These are phyloP conservation scores for Corynascus novoguineensis DNA, from an alignment of 495 filamentous ascomycete species.

Conservation along the genomic window DNA sequence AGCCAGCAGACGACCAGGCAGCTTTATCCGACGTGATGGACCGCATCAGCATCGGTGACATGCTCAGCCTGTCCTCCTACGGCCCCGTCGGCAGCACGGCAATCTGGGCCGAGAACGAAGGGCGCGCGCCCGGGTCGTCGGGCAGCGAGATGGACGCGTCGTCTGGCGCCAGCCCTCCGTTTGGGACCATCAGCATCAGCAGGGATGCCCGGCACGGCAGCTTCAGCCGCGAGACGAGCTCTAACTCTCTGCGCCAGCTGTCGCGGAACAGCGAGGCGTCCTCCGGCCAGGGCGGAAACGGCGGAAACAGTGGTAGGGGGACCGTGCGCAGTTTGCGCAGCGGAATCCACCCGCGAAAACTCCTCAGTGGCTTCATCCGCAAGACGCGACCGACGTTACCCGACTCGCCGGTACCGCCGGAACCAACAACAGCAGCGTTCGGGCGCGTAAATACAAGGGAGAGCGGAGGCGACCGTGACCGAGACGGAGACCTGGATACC, in stretches of 20 bases:
- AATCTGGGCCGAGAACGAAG: slow-evolving; percentile 33
- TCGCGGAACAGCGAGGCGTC: slow-evolving; percentile 34
- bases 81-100: slow-evolving; percentile 27
- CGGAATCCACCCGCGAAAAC: slow-evolving; percentile 39
- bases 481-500: slow-evolving; percentile 26
- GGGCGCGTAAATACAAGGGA: neutral
- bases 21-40: slow-evolving; percentile 73
- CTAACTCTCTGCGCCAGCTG: slow-evolving; percentile 36
- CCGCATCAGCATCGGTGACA: slow-evolving; percentile 50
- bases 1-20: slow-evolving; percentile 52
- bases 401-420: slow-evolving; percentile 19
- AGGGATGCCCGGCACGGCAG: slow-evolving; percentile 32
- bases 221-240: slow-evolving; percentile 31
- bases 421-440: neutral
- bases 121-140: slow-evolving; percentile 40
- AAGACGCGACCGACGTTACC: slow-evolving; percentile 34
- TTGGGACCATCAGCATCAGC: slow-evolving; percentile 27
- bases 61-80: slow-evolving; percentile 29
- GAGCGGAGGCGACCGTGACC: slow-evolving; percentile 25
- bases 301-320: slow-evolving; percentile 13
- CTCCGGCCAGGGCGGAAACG: neutral
- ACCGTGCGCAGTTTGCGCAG: slow-evolving; percentile 37
- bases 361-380: slow-evolving; percentile 45
- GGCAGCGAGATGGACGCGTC: slow-evolving; percentile 47
- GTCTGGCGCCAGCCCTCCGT: slow-evolving; percentile 17